Base-by-base conservation (phyloP, 345 rosid species). In the Rhodamnia rubescens region DNA sequence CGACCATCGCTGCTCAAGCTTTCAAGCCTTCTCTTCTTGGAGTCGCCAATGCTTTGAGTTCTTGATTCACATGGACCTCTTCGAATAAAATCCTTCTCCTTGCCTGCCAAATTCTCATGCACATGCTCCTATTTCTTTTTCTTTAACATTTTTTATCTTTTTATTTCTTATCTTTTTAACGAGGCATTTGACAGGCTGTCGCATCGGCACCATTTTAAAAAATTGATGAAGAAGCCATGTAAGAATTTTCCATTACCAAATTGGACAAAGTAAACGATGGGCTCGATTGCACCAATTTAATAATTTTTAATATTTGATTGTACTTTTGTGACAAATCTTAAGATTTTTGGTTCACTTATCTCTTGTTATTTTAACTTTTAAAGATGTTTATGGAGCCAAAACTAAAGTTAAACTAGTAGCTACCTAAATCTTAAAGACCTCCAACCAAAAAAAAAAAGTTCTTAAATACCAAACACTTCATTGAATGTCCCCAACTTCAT, bases 191-290 rank as follows among this genome's bases (percentile, higher is more conserved):
- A 13, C 51, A 49, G 3, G 51, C 50, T 10, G 11, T 11, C 50
- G 50, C 8, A 47, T 47, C 50, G 0, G 8, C 6, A 4, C 16
- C 3, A n/a, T 12, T 58, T 3, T 13, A 0, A 12, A 29, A 64
- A 64, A 64, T 7, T 64, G 75, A 29, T 15, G 27, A 61, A 61
- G 14, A 14, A 27, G 8, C 6, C 22, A 64, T 4, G 0, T 29
- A 1, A 15, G 2, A 10, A 64, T 15, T 29, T 61, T 29, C 11
- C 5, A 0, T 64, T 64, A 29, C 11, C 75, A 64, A 29, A 61
- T 61, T 29, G 10, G 11, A 14, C 5, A 14, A 3, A 29, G 5
- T 0, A 11, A 15, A 61, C 21, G 8, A 61, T 61, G 8, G 5
- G 15, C 18, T 14, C 2, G 6, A 52, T 5, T 52, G 6, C 1